These are phyloP conservation scores for Yamadazyma pseudoaaseri DNA, from an alignment of 1,139 yeast species.

Conservation along the genomic window DNA sequence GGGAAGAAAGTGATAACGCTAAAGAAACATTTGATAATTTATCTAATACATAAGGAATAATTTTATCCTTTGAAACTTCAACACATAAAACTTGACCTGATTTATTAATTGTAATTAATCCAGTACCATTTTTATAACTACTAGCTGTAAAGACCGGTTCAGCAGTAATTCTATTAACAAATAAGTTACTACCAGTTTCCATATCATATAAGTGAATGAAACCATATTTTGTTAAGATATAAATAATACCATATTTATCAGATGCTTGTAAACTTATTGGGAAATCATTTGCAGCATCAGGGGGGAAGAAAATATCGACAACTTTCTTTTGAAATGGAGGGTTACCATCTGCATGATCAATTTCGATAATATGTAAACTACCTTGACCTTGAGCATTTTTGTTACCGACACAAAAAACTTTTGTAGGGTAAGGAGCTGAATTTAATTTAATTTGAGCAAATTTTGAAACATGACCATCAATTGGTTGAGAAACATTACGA, in stretches of 20 bases:
- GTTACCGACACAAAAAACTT: slow-evolving; percentile 87
- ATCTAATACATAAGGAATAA: slow-evolving; percentile 86
- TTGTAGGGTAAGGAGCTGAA: slow-evolving; percentile 75
- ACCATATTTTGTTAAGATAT: slow-evolving; percentile 91
- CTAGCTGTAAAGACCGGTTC: slow-evolving; percentile 95
- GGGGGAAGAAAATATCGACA: slow-evolving; percentile 94
- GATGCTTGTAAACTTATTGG: slow-evolving; percentile 92
- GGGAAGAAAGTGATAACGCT: slow-evolving; percentile 85
- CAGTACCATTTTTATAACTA: slow-evolving; percentile 67
- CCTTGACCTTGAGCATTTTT: slow-evolving; percentile 85
- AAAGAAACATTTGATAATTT: slow-evolving; percentile 83
- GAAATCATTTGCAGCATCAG: slow-evolving; percentile 94
- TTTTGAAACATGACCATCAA: slow-evolving; percentile 95
- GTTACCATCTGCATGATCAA: slow-evolving; percentile 85
- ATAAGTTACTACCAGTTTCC: slow-evolving; percentile 89
- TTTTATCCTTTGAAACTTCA: slow-evolving; percentile 79
- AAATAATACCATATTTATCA: slow-evolving; percentile 80
- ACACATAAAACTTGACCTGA: slow-evolving; percentile 95
- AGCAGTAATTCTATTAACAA: slow-evolving; percentile 94
- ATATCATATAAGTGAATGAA: slow-evolving; percentile 94
- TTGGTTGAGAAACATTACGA: slow-evolving; percentile 92
- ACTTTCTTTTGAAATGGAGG: slow-evolving; percentile 89
- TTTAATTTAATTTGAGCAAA: slow-evolving; percentile 76
- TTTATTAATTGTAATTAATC: slow-evolving; percentile 91
- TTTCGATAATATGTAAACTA: slow-evolving; percentile 88